Percentiles rank a stretch among this genome's conserved stretches.
phyloP scores from a whole-genome alignment of 768 basidiomycete genomes.

The Termitomyces sp. region DNA sequence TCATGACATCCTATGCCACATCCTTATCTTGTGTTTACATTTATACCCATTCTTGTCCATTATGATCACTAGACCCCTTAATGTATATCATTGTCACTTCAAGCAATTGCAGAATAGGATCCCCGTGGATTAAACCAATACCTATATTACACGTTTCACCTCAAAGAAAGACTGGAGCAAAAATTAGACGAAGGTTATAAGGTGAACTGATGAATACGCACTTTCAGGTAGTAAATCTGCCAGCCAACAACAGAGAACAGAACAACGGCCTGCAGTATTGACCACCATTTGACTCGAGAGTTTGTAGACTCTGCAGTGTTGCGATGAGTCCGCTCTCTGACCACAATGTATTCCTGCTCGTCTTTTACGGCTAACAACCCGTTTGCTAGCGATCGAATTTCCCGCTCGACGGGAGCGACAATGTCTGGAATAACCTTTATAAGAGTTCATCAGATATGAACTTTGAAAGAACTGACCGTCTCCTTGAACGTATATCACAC shows the following conservation, averaged over 20 bases:
- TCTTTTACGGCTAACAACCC: conserved; percentile 91
- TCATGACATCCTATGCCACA: conserved; percentile 20
- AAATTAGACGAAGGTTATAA: conserved; percentile 8
- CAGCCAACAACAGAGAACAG: conserved; percentile 90
- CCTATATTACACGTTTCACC: conserved; percentile 83
- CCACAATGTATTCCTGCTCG: conserved; percentile 98
- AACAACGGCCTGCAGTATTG: conserved; percentile 84
- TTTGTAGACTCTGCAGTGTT: conserved; percentile 95
- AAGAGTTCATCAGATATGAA: not conserved
- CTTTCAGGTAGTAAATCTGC: conserved; percentile 98
- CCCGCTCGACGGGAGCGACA: conserved; percentile 94
- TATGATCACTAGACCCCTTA: conserved; percentile 7
- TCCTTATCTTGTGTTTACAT: conserved; percentile 14
- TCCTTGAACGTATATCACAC: conserved; percentile 90
- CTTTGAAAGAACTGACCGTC: conserved; percentile 56
- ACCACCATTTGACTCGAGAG: conserved; percentile 98
- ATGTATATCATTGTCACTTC: conserved; percentile 8
- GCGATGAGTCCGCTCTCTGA: conserved; percentile 88
- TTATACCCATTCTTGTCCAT: conserved; percentile 24
- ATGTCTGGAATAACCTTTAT: conserved; percentile 44
- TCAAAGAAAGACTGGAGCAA: conserved; percentile 77
- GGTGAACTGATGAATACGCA: conserved; percentile 27
- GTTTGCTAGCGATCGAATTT: conserved; percentile 82
- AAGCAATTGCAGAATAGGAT: not conserved
- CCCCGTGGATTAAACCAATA: conserved; percentile 5